phyloP scores from a whole-genome alignment of 257 asterid genomes.

The Striga asiatica region DNA sequence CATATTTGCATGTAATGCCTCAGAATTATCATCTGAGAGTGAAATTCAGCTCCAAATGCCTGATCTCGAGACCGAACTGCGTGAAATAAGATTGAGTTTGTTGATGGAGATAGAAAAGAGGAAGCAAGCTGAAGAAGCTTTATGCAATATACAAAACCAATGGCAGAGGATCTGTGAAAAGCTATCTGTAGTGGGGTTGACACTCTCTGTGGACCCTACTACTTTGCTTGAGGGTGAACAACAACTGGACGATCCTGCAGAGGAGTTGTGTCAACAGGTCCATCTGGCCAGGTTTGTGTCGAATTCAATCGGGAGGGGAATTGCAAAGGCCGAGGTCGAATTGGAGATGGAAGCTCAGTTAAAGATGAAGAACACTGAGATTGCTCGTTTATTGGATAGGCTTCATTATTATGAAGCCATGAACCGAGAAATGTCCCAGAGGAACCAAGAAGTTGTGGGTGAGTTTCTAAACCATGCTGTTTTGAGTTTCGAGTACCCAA shows the following conservation, averaged over 20 bases:
- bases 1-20: slow-evolving; percentile 23
- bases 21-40: slow-evolving; percentile 74
- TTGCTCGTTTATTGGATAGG: slow-evolving; percentile 74
- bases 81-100: slow-evolving; percentile 56
- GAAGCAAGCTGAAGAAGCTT: slow-evolving; percentile 73
- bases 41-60: slow-evolving; percentile 34
- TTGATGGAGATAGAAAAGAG: slow-evolving; percentile 80
- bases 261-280: slow-evolving; percentile 52
- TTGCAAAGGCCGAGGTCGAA: slow-evolving; percentile 82
- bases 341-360: slow-evolving; percentile 77
- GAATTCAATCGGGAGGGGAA: slow-evolving; percentile 74
- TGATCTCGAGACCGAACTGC: slow-evolving; percentile 63
- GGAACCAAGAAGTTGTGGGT: slow-evolving; percentile 95
- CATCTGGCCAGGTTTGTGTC: slow-evolving; percentile 59
- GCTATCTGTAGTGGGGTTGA: slow-evolving; percentile 54
- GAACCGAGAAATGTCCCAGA: slow-evolving; percentile 92
- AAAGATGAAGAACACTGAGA: slow-evolving; percentile 64
- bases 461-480: slow-evolving; percentile 6
- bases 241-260: slow-evolving; percentile 40
- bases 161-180: slow-evolving; percentile 57
- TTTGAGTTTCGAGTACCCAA: neutral
- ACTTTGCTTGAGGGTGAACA: slow-evolving; percentile 37
- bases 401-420: slow-evolving; percentile 87
- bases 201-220: slow-evolving; percentile 47
- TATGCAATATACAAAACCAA: slow-evolving; percentile 37